Conservation (phyloP, 2,329 filamentous ascomycete species). For the Rhinocladiella similis region DNA sequence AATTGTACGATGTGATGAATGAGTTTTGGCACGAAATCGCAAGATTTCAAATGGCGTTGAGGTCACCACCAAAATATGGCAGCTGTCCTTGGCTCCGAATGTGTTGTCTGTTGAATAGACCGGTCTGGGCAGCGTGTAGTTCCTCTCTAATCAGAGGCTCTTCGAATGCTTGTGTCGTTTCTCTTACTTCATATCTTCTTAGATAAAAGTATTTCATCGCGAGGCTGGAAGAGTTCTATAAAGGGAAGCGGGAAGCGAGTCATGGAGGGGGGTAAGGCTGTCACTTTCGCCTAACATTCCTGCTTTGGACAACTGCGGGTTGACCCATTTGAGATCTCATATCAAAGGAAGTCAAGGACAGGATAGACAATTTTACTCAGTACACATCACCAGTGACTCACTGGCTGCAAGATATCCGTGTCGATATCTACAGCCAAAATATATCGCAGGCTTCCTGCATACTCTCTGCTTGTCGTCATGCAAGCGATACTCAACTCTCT, state of each 20-base stretch:
- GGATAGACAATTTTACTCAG: not conserved
- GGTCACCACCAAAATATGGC: too few relatives aligned
- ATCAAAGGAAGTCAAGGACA: not conserved
- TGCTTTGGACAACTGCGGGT: not conserved
- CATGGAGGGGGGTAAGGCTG: not conserved
- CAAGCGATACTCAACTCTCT: conserved; percentile 23
- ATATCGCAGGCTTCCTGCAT: conserved; percentile 16
- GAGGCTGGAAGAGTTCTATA: not conserved
- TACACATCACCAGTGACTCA: conserved; percentile 1
- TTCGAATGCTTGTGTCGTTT: too few relatives aligned
- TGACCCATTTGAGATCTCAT: not conserved
- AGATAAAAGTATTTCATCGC: not conserved
- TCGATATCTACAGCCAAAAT: conserved; percentile 11
- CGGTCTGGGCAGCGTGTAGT: too few relatives aligned
- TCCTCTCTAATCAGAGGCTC: too few relatives aligned
- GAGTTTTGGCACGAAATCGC: not conserved
- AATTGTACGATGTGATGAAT: not conserved
- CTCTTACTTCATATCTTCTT: too few relatives aligned
- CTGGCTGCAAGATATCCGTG: conserved; percentile 4
- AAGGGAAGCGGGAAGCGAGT: not conserved
- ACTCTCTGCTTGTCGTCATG: conserved; percentile 25
- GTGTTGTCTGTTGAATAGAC: too few relatives aligned
- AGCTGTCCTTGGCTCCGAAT: too few relatives aligned
- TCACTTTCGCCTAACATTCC: not conserved
- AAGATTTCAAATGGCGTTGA: too few relatives aligned